These are phyloP conservation scores for Solanum rostratum DNA, from an alignment of 257 asterid genomes.

Conservation along the genomic window DNA sequence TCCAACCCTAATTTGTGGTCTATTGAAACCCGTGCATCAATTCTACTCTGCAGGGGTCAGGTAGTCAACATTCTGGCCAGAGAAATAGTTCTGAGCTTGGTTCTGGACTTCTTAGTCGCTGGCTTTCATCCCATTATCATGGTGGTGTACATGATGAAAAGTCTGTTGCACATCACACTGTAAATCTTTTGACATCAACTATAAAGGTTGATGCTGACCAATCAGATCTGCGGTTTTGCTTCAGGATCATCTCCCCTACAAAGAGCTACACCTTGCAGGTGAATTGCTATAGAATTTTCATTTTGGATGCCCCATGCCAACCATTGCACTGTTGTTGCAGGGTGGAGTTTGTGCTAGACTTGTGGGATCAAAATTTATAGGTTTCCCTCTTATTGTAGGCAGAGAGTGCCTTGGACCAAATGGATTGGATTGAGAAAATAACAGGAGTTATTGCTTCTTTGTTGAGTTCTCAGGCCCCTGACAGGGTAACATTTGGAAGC, in stretches of 20 bases:
- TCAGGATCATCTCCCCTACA: slow-evolving; percentile 95
- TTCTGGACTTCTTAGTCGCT: slow-evolving; percentile 91
- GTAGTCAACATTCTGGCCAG: slow-evolving; percentile 78
- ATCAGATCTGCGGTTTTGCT: slow-evolving; percentile 96
- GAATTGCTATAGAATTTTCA: slow-evolving; percentile 11
- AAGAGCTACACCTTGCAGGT: slow-evolving; percentile 98
- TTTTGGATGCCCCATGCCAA: slow-evolving; percentile 2
- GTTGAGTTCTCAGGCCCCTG: slow-evolving; percentile 95
- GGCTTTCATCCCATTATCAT: slow-evolving; percentile 95
- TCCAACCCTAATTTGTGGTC: neutral
- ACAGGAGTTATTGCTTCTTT: slow-evolving; percentile 97
- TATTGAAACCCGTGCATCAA: neutral
- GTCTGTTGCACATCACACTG: slow-evolving; percentile 99
- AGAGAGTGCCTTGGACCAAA: slow-evolving; percentile 96
- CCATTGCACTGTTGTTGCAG: neutral
- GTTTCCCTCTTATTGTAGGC: slow-evolving; percentile 64
- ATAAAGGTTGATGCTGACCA: slow-evolving; percentile 98
- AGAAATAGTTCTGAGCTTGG: slow-evolving; percentile 98
- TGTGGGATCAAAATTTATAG: slow-evolving; percentile 5
- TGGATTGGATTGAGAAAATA: slow-evolving; percentile 99
- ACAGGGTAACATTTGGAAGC: slow-evolving; percentile 46
- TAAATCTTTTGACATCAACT: slow-evolving; percentile 91
- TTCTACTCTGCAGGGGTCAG: slow-evolving; percentile 50
- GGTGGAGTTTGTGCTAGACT: neutral
- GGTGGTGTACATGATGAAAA: slow-evolving; percentile 99